phyloP scores from a whole-genome alignment of 2,329 filamentous ascomycete species.

The Monilinia fructigena region DNA sequence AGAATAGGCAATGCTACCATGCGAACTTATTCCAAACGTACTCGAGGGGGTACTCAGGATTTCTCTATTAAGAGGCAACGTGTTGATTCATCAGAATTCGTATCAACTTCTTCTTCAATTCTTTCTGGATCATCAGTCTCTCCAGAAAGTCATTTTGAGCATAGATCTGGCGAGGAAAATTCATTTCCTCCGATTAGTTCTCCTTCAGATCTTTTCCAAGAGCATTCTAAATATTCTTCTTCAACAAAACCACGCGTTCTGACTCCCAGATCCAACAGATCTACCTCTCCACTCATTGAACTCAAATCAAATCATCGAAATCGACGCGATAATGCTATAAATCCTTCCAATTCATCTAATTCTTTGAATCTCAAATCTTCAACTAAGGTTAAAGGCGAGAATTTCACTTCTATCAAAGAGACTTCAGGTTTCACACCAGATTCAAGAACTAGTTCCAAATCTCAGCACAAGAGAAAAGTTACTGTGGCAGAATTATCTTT shows the following conservation, averaged over 20 bases:
- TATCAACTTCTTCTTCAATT: slow-evolving; percentile 4
- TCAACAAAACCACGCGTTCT: slow-evolving; percentile 4
- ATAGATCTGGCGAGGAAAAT: not conserved
- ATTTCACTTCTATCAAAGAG: not conserved
- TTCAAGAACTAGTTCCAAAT: not conserved
- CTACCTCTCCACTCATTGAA: not conserved
- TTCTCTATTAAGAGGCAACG: slow-evolving; percentile 25
- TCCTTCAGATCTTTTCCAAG: not conserved
- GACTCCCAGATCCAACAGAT: not conserved
- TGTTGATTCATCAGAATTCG: slow-evolving; percentile 23
- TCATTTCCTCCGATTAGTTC: not conserved
- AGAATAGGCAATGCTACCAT: slow-evolving; percentile 17
- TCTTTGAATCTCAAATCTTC: not conserved
- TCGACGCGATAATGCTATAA: slow-evolving; percentile 8
- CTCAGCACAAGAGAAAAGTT: not conserved
- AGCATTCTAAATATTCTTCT: not conserved
- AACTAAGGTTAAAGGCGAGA: not conserved
- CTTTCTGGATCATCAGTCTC: not conserved
- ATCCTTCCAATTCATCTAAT: not conserved
- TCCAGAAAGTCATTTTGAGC: not conserved
- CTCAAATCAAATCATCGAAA: slow-evolving; percentile 10
- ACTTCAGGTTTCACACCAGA: not conserved
- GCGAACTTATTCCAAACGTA: slow-evolving; percentile 24
- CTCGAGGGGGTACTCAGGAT: slow-evolving; percentile 16
- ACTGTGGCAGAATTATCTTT: not conserved